phyloP scores from a whole-genome alignment of 1,139 yeast genomes.

The Geotrichum reessii region DNA sequence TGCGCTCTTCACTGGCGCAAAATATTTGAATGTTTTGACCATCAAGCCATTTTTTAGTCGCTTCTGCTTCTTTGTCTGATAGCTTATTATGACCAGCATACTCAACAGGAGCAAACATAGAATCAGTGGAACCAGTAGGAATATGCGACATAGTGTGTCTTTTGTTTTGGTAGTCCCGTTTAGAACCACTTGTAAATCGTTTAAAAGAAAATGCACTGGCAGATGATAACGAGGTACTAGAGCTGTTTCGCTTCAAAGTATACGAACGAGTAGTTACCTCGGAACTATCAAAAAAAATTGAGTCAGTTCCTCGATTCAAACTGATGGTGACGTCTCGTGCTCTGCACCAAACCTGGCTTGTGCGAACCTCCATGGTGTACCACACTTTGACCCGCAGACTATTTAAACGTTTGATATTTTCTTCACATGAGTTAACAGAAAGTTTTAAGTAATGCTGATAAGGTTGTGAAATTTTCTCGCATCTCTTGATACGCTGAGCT shows the following conservation, averaged over 20 bases:
- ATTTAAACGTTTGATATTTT: constrained; percentile 11
- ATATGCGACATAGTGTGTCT: constrained; percentile 21
- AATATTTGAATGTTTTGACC: constrained; percentile 34
- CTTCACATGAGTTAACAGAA: constrained; percentile 21
- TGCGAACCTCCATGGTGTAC: constrained; percentile 35
- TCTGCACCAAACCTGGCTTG: constrained; percentile 29
- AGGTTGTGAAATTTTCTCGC: constrained; percentile 24
- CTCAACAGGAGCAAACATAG: constrained; percentile 33
- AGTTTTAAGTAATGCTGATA: constrained; percentile 24
- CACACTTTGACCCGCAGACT: constrained; percentile 31
- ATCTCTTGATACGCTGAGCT: constrained; percentile 20
- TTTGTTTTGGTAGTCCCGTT: constrained; percentile 27
- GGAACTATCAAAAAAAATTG: background rate
- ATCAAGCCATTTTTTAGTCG: constrained; percentile 32
- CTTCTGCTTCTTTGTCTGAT: constrained; percentile 35
- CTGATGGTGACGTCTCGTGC: constrained; percentile 31
- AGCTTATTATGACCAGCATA: constrained; percentile 32
- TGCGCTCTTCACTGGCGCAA: constrained; percentile 36
- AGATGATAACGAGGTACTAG: constrained; percentile 11
- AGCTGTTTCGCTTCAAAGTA: constrained; percentile 13
- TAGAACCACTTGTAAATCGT: constrained; percentile 24
- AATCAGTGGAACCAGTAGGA: constrained; percentile 21
- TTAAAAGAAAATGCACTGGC: constrained; percentile 25
- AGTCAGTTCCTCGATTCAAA: constrained; percentile 16
- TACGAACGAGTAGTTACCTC: constrained; percentile 2